Evolutionary conservation across 2,329 filamentous ascomycete genomes (phyloP).

Genomic region (Cylindrodendrum hubeiense): DNA sequence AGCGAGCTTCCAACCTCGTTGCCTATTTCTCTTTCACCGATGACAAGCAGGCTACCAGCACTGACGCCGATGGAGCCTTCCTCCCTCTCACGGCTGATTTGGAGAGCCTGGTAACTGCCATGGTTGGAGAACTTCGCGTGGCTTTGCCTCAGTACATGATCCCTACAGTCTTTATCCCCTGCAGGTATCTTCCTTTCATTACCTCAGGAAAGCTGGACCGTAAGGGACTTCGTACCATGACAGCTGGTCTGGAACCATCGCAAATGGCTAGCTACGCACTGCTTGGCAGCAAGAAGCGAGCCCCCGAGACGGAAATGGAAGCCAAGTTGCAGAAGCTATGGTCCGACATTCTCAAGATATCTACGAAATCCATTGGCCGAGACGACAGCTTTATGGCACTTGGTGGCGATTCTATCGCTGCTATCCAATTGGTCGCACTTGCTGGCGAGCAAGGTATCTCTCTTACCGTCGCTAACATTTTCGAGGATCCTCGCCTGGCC

Average conservation of each 20-base stretch:
- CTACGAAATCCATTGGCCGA: constrained; percentile 39
- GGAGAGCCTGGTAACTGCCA: background rate
- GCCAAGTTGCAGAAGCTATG: constrained; percentile 48
- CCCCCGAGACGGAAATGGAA: constrained; percentile 3
- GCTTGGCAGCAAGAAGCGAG: constrained; percentile 1
- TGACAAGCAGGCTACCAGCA: background rate
- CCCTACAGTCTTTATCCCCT: constrained; percentile 24
- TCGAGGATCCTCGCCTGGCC: constrained; percentile 9
- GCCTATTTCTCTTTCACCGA: constrained; percentile 9
- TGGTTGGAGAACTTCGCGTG: background rate
- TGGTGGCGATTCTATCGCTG: constrained; percentile 19
- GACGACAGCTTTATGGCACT: constrained; percentile 11
- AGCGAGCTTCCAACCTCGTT: background rate
- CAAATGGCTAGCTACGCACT: constrained; percentile 23
- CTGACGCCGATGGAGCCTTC: background rate
- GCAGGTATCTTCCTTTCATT: background rate
- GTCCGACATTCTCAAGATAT: constrained; percentile 42
- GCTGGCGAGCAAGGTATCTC: constrained; percentile 2
- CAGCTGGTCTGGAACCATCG: constrained; percentile 13
- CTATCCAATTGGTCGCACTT: constrained; percentile 38
- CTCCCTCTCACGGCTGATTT: background rate
- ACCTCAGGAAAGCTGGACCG: constrained; percentile 30
- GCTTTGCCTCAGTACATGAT: constrained; percentile 31
- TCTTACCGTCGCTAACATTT: constrained; percentile 15
- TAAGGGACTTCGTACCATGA: background rate